Conservation (phyloP, 805 yeast species). For the Suhomyces prunicola region DNA sequence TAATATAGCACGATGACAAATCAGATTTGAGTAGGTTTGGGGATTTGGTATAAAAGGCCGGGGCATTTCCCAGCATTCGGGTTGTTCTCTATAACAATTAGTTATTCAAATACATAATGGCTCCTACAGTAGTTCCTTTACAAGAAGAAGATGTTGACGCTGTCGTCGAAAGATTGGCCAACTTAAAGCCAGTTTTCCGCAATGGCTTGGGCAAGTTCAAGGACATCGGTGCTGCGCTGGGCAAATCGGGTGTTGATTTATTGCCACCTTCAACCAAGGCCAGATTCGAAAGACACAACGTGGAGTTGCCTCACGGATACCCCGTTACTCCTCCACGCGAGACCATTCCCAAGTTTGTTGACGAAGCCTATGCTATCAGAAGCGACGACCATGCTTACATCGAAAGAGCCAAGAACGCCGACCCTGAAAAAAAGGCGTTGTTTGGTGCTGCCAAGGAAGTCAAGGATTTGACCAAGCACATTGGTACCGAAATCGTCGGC, state of each 20-base stretch:
- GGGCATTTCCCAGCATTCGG: neutral
- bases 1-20: constrained; percentile 1
- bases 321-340: constrained; percentile 22
- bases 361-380: constrained; percentile 23
- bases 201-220: neutral
- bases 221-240: neutral
- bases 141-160: constrained; percentile 9
- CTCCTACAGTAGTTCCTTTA: constrained; percentile 13
- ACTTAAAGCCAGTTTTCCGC: constrained; percentile 5
- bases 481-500: constrained; percentile 31
- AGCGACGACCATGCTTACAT: constrained; percentile 22
- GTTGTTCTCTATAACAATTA: neutral
- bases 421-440: constrained; percentile 29
- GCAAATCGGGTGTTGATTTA: constrained; percentile 3
- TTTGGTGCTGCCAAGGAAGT: constrained; percentile 31
- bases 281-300: constrained; percentile 22
- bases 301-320: constrained; percentile 26
- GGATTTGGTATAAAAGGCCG: neutral
- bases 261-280: constrained; percentile 22
- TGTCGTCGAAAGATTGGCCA: constrained; percentile 13
- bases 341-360: constrained; percentile 23
- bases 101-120: constrained; percentile 8
- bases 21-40: too few relatives aligned
- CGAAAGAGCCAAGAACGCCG: constrained; percentile 27
- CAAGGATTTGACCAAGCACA: constrained; percentile 26